Base-by-base conservation (phyloP, 148 eudicot species). In the Fagopyrum tataricum region DNA sequence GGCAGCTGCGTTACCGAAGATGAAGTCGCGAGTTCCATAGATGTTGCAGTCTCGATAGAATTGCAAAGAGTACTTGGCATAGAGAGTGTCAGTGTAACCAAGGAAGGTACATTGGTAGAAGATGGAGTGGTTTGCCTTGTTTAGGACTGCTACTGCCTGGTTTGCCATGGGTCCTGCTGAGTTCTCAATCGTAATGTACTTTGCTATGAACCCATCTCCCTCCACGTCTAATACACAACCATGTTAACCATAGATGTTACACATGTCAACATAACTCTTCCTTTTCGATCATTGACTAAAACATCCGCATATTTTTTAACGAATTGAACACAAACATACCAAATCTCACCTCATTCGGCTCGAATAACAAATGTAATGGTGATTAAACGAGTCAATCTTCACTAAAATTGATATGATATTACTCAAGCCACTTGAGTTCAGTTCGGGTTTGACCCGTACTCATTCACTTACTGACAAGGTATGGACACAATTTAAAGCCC, bases 11-110 rank as follows among this genome's bases (percentile, higher is more conserved):
- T 73, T 53, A 0, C 82, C 82, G 15, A 73, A 79, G 56, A 79
- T 79, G 74, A 76, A 79, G 58, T 79, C 82, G 6, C 76, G 73
- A 5, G 78, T 72, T 18, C 82, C 82, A 13, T 47, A 73, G 73
- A 79, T 76, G 49, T 76, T 24, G 37, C 82, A 79, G 39, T 67
- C 73, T 43, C 73, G 72, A 61, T 70, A 79, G 76, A 80, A 76
- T 21, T 79, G 78, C 12, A 43, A 61, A 5, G 48, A 55, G 31
- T 18, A 24, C 17, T 68, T 46, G 17, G 59, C 78, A 10, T 49
- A 69, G 26, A 76, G 66, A 0, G 78, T 76, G 67, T 73, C 75
- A 12, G 31, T 23, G 67, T 61, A 61, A 12, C 67, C 67, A 61
- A 21, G 31, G 67, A 61, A 61, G 31, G 31, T 31, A 20, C 67